Evolutionary conservation across 2,329 filamentous ascomycete genomes (phyloP).

Genomic region (Neopestalotiopsis sp.): DNA sequence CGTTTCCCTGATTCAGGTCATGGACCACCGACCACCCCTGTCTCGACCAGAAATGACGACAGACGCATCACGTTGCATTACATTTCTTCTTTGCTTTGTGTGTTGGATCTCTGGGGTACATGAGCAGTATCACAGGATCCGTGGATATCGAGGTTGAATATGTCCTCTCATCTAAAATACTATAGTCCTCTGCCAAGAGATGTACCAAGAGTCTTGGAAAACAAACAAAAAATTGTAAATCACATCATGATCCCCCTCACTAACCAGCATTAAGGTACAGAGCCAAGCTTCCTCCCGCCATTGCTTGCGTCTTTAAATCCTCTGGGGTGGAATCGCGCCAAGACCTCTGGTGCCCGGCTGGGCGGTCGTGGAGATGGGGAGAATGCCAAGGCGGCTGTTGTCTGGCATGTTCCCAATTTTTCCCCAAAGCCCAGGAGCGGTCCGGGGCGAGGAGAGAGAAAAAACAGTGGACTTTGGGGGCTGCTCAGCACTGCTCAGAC

Average conservation of each 20-base stretch:
- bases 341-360: constrained; percentile 8
- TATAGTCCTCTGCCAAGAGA: not conserved
- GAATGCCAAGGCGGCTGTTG: not conserved
- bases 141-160: not conserved
- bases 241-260: not conserved
- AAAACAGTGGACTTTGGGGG: not conserved
- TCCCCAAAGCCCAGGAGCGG: constrained; percentile 2
- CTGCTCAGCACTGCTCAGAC: not conserved
- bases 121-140: not conserved
- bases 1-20: not conserved
- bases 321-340: not conserved
- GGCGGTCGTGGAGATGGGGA: constrained; percentile 8
- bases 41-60: not conserved
- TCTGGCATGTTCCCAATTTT: not conserved
- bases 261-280: not conserved
- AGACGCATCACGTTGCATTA: constrained; percentile 2
- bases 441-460: constrained; percentile 1
- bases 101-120: not conserved
- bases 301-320: not conserved
- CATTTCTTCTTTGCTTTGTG: not conserved
- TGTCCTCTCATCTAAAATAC: not conserved
- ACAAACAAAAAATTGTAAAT: not conserved
- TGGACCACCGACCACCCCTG: not conserved
- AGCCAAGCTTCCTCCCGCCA: not conserved
- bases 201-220: not conserved